Conservation (phyloP, 1,284 basidiomycete genomes). For the Heterobasidion parviporum region DNA sequence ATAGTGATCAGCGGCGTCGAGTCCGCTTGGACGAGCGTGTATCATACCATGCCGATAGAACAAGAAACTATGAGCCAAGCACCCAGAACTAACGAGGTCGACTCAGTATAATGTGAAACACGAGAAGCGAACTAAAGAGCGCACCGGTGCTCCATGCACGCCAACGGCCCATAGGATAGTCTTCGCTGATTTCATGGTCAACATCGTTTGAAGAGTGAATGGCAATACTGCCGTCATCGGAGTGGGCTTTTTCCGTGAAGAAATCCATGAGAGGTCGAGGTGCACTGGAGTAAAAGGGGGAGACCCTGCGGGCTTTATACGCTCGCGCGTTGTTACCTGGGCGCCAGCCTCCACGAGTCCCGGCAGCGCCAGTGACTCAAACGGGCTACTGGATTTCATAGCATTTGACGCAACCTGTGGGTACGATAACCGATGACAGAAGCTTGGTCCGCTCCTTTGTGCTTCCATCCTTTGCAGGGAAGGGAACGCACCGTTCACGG, state of each 20-base stretch:
- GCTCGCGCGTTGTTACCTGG: no score
- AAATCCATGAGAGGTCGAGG: background rate
- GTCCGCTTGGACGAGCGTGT: background rate
- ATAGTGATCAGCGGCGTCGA: background rate
- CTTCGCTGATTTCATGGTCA: background rate
- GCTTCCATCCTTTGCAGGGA: no score
- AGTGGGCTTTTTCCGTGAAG: background rate
- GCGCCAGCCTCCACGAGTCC: no score
- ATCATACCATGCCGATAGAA: slow-evolving; percentile 4
- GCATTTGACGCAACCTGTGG: no score
- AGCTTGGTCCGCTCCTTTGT: no score
- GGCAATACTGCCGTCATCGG: background rate
- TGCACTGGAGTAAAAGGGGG: no score
- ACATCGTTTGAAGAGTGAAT: background rate
- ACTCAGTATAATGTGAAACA: background rate
- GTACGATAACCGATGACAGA: no score
- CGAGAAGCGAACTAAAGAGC: background rate
- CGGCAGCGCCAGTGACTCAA: no score
- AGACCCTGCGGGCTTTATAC: no score
- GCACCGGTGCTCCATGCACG: slow-evolving; percentile 6
- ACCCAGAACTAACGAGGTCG: background rate
- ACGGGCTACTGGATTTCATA: no score
- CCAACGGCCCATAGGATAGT: slow-evolving; percentile 4
- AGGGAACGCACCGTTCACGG: no score
- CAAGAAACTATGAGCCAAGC: slow-evolving; percentile 5